Base-by-base conservation (phyloP, 2,329 filamentous ascomycete genomes). In the Fusarium verrucosum region DNA sequence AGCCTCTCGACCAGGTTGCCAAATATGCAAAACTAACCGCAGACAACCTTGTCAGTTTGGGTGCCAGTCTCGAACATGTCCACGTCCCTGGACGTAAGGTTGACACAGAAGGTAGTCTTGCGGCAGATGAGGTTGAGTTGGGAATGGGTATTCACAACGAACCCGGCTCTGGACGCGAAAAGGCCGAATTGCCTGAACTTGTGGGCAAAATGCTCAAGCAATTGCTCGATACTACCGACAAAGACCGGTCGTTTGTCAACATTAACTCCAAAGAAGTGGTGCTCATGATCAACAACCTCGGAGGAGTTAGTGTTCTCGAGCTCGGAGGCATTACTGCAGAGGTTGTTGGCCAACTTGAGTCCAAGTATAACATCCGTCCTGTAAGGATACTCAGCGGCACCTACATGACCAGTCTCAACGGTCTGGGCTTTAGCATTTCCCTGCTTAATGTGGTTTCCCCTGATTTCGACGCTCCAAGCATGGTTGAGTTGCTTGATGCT, bases 1-100 rank as follows among this genome's bases (percentile, higher is more conserved):
- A 79, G 10, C 81, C 82, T 41, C 79, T 97, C 62, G 83, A 88
- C 20, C 86, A 96, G 54, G 91, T 96, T 4, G 85, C 88, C 59
- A 82, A 83, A 63, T 86, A 94, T 11, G 93, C 92, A 8, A 83
- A 88, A 71, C 78, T 92, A 45, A 86, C 87, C 4, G 89, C 91
- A 4, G 82, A 86, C 17, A 96, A 96, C 73, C 79, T 94, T 8
- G 90, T 96, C 30, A 93, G 90, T 37, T 91, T 97, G 20, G 94
- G 94, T 16, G 91, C 92, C 4, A 94, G 91, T 50, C 80, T 97
- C 37, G 89, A 91, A 65, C 94, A 96, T 74, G 94, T 97, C n/a
- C 94, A 97, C 74, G 92, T 97, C 1, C 94, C 94, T 0, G 94
- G 94, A 5, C 85, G 93, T 59, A 85, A 81, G 2, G 73, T 81